Base-by-base conservation (phyloP, 768 basidiomycete genomes). In the Leccinum sublutescens region DNA sequence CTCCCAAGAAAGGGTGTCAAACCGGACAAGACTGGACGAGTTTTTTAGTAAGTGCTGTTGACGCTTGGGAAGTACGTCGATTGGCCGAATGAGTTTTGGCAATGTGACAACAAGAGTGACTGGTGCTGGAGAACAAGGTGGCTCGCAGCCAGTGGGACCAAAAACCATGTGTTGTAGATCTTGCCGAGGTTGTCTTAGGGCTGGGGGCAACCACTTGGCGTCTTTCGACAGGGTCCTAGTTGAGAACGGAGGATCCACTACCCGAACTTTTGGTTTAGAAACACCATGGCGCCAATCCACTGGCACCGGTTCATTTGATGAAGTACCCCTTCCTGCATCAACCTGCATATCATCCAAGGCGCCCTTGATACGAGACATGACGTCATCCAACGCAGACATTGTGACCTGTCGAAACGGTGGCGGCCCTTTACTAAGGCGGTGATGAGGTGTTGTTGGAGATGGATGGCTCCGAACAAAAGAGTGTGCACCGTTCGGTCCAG, bases 341-440 rank as follows among this genome's bases (percentile, higher is more conserved):
- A 78, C 75, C 58, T 86, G 87, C 85, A 89, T 88, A 31, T 79
- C 81, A 68, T 84, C 82, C 57, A 94, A 67, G 14, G 87, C 92
- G 33, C 89, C 91, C 67, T 87, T 93, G 67, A 94, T 93, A 45
- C 92, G 84, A 6, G 89, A 90, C 83, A 94, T 91, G 27, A 85
- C 83, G 68, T 94, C 90, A 67, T 91, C 85, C 61, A 93, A 74
- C 17, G 90, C 82, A 2, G 89, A 86, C 84, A 92, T 90, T 31
- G 81, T 74, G 19, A 77, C 78, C 52, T 84, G 81, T 48, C 79
- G 75, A 62, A 75, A 82, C 4, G 74, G 67, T 8, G 69, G 56
- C 11, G 63, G 59, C 11, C 58, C 64, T 56, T 65, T 72, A 31
- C 57, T 45, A 29, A 55, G 59, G 36, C 71, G 73, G 43, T 74